These are phyloP conservation scores for Lunasporangiospora selenospora DNA, from an alignment of 192 early-diverging fungal species.

Conservation along the genomic window DNA sequence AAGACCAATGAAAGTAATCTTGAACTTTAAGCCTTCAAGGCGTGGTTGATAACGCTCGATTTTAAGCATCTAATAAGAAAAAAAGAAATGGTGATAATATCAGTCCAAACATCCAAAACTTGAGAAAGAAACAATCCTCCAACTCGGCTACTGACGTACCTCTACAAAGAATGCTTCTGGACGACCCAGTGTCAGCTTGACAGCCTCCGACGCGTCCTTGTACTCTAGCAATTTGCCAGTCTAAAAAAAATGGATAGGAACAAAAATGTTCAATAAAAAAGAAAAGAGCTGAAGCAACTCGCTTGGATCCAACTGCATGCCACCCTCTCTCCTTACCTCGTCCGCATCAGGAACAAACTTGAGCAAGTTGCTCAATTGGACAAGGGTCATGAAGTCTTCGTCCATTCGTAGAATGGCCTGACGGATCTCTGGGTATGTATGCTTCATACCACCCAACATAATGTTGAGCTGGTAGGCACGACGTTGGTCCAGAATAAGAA, in stretches of 20 bases:
- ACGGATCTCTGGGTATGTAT: conserved; percentile 62
- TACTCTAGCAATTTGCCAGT: conserved; percentile 74
- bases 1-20: conserved; percentile 68
- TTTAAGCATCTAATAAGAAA: conserved; percentile 64
- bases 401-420: conserved; percentile 73
- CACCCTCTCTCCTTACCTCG: conserved; percentile 66
- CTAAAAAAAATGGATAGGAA: conserved; percentile 21
- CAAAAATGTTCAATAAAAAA: not conserved
- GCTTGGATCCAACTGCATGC: not conserved
- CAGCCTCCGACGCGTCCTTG: conserved; percentile 67
- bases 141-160: conserved; percentile 21
- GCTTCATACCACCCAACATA: conserved; percentile 47
- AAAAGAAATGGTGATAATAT: not conserved
- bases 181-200: conserved; percentile 63
- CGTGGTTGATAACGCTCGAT: conserved; percentile 82
- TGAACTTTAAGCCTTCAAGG: conserved; percentile 70
- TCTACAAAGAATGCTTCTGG: conserved; percentile 79
- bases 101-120: not conserved
- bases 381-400: conserved; percentile 68
- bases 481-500: conserved; percentile 74
- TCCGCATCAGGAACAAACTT: conserved; percentile 78
- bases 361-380: conserved; percentile 70
- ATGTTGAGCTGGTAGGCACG: conserved; percentile 65
- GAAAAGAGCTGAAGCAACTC: not conserved
- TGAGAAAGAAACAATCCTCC: not conserved